Evolutionary conservation across 345 rosid species (phyloP).

Genomic region (Citrus australasica): DNA sequence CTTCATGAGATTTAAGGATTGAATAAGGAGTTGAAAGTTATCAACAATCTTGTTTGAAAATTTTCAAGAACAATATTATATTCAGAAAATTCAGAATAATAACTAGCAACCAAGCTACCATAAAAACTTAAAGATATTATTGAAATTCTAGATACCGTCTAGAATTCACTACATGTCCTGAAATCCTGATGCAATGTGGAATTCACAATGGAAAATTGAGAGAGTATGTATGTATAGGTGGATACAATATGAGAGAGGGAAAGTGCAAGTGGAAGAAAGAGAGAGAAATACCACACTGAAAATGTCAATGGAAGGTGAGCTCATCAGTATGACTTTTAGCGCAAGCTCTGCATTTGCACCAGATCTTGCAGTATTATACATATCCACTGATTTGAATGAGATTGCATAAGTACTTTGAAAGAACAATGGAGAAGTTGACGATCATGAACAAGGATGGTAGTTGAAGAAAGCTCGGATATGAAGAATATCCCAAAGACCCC

Average conservation of each 20-base stretch:
- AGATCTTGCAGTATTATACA: constrained; percentile 23
- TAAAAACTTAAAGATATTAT: background rate
- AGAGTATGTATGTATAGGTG: background rate
- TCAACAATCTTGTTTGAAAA: background rate
- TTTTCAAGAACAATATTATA: background rate
- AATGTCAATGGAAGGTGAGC: constrained; percentile 62
- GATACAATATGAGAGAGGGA: background rate
- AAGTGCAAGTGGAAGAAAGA: background rate
- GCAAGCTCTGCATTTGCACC: constrained; percentile 48
- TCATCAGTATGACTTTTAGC: constrained; percentile 63
- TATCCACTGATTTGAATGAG: constrained; percentile 18
- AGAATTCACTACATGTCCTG: background rate
- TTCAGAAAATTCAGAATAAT: background rate
- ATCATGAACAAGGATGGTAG: background rate
- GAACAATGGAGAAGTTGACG: background rate
- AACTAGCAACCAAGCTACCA: background rate
- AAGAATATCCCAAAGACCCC: background rate
- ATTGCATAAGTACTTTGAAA: background rate
- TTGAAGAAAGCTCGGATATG: background rate
- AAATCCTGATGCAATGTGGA: background rate
- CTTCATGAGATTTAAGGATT: background rate
- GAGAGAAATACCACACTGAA: constrained; percentile 46
- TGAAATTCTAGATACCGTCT: background rate
- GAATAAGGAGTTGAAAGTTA: background rate
- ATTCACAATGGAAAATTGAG: background rate